These are phyloP conservation scores for Sphagnum contortum DNA, from an alignment of 225 moss, liverwort and hornwort species.

Conservation along the genomic window DNA sequence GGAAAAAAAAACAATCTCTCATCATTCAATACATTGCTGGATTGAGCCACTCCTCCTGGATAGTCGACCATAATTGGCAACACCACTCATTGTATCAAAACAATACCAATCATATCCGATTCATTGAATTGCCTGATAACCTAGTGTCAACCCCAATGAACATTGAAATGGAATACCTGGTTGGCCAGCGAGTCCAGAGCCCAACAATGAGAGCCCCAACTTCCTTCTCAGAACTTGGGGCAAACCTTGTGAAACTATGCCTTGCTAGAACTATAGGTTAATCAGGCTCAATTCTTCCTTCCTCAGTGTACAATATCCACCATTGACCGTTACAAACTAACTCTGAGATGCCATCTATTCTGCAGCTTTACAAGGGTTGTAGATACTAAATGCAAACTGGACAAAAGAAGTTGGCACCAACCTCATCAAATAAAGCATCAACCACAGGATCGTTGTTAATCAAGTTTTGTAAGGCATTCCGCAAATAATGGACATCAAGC, in stretches of 20 bases:
- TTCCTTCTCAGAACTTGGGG: too few relatives aligned
- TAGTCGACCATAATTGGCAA: background rate
- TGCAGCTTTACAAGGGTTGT: background rate
- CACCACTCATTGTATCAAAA: too few relatives aligned
- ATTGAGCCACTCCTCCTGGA: background rate
- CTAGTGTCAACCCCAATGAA: too few relatives aligned
- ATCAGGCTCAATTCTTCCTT: background rate
- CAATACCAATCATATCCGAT: too few relatives aligned
- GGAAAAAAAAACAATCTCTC: background rate
- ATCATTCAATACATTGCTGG: background rate
- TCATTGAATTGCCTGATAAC: too few relatives aligned
- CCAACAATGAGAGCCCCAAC: too few relatives aligned
- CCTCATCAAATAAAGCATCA: conserved; percentile 46
- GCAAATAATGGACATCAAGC: conserved; percentile 40
- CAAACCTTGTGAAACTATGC: background rate
- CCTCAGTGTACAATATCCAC: background rate
- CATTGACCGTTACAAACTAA: background rate
- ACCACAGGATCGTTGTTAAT: conserved; percentile 35
- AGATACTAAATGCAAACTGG: background rate
- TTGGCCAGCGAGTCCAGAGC: too few relatives aligned
- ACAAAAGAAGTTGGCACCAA: conserved; percentile 4
- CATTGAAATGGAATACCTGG: too few relatives aligned
- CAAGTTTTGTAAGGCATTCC: conserved; percentile 31
- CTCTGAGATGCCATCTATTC: background rate
- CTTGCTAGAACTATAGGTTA: background rate